Percentiles rank a stretch among this genome's conserved stretches.
Evolutionary conservation across 208 protist species (phyloP).

Genomic region (Porcisia deanei): DNA sequence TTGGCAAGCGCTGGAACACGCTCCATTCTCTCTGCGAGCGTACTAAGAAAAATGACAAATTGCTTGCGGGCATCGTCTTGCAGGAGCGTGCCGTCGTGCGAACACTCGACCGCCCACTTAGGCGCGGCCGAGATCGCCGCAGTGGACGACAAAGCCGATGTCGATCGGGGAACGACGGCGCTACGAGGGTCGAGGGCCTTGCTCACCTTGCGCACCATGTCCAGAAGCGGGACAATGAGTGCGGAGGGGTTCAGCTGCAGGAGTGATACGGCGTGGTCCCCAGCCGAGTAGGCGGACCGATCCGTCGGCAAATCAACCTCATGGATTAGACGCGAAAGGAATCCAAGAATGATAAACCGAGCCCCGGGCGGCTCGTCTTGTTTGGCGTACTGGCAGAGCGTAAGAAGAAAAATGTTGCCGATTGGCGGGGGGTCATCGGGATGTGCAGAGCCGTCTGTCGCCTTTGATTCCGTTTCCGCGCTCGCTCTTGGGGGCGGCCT

Average conservation of each 20-base stretch:
- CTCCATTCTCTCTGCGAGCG: conserved; percentile 65
- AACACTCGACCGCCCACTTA: not conserved
- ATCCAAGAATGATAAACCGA: conserved; percentile 55
- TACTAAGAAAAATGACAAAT: conserved; percentile 57
- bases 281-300: conserved; percentile 23
- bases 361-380: conserved; percentile 61
- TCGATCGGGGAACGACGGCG: not conserved
- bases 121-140: not conserved
- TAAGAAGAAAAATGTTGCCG: conserved; percentile 60
- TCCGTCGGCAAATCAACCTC: conserved; percentile 59
- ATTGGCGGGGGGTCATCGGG: conserved; percentile 35
- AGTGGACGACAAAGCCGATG: conserved; percentile 4
- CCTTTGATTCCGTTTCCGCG: not conserved
- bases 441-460: not conserved
- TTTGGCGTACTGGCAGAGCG: conserved; percentile 78
- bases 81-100: conserved; percentile 16
- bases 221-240: conserved; percentile 60
- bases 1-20: conserved; percentile 60
- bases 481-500: not conserved
- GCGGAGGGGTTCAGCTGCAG: conserved; percentile 54
- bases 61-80: conserved; percentile 37
- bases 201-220: conserved; percentile 63
- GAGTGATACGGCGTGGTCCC: conserved; percentile 47
- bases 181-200: conserved; percentile 34
- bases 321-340: conserved; percentile 50